phyloP scores from a whole-genome alignment of 1,139 yeast species.

The Suhomyces wounanorum region DNA sequence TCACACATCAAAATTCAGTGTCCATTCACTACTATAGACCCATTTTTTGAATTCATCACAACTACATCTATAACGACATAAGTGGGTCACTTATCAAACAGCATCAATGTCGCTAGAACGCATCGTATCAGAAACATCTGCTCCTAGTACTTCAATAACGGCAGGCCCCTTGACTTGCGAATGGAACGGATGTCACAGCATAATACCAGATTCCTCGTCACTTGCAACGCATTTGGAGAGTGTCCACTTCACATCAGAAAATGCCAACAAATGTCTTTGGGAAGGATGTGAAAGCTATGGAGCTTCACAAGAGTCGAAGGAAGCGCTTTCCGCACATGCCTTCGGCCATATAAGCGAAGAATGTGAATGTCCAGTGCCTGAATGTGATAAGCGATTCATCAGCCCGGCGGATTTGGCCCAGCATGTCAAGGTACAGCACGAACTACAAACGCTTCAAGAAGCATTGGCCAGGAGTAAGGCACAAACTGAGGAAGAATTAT shows the following conservation, averaged over 20 bases:
- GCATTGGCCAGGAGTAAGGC: constrained; percentile 8
- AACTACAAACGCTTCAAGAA: constrained; percentile 42
- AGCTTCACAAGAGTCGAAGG: constrained; percentile 56
- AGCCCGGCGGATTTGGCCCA: constrained; percentile 63
- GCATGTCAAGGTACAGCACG: constrained; percentile 66
- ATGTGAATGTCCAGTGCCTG: constrained; percentile 71
- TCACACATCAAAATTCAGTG: not conserved
- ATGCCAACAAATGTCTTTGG: constrained; percentile 54
- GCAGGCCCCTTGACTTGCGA: constrained; percentile 23
- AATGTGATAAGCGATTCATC: constrained; percentile 63
- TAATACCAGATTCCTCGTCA: constrained; percentile 18
- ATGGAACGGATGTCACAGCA: constrained; percentile 37
- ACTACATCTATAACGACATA: not conserved
- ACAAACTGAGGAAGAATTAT: constrained; percentile 26
- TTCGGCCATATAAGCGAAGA: constrained; percentile 66
- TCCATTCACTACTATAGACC: too few species aligned
- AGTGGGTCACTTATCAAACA: not conserved
- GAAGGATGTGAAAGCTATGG: constrained; percentile 58
- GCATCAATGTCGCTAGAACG: not conserved
- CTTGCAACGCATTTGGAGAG: constrained; percentile 38
- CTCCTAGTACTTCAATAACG: not conserved
- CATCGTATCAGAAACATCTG: not conserved
- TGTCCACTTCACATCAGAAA: constrained; percentile 29
- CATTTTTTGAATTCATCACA: not conserved
- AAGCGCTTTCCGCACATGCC: constrained; percentile 63